Percentiles rank a stretch among this genome's conserved stretches.
These are phyloP conservation scores for Eudorina sp. DNA, from an alignment of 139 green algal genomes.

Conservation along the genomic window DNA sequence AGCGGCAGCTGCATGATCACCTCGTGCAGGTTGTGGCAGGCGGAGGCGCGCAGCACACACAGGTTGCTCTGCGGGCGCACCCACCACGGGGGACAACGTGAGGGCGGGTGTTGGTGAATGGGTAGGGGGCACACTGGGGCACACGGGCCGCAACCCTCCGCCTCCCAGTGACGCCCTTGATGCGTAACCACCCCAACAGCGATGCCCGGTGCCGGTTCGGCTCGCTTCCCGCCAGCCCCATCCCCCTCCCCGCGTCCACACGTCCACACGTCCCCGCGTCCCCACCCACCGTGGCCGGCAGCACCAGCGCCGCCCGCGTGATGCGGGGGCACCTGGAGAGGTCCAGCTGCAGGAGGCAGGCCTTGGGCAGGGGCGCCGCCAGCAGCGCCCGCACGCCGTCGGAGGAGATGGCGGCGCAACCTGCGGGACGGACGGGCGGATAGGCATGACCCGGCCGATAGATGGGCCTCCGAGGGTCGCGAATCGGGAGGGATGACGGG, in stretches of 20 bases:
- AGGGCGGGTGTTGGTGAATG: neutral
- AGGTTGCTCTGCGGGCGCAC: slow-evolving; percentile 48
- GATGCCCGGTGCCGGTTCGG: no score
- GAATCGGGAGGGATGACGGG: no score
- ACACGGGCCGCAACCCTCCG: no score
- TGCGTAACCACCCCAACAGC: no score
- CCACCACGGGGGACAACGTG: no score
- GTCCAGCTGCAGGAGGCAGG: slow-evolving; percentile 57
- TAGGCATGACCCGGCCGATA: no score
- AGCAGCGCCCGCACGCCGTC: slow-evolving; percentile 57
- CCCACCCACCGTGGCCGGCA: slow-evolving; percentile 42
- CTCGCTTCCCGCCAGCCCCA: neutral
- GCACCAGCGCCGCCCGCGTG: slow-evolving; percentile 45
- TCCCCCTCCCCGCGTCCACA: neutral
- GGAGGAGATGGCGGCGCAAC: slow-evolving; percentile 47
- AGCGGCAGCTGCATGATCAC: slow-evolving; percentile 61
- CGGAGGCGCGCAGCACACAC: slow-evolving; percentile 53
- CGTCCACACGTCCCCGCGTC: neutral
- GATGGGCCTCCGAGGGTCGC: no score
- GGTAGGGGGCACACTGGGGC: no score
- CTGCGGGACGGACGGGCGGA: neutral
- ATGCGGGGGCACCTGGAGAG: slow-evolving; percentile 57
- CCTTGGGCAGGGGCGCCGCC: slow-evolving; percentile 39
- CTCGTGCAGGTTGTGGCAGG: slow-evolving; percentile 64
- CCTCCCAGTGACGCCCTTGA: no score